phyloP scores from a whole-genome alignment of 2,329 filamentous ascomycete species.

The Epichloe glyceriae region DNA sequence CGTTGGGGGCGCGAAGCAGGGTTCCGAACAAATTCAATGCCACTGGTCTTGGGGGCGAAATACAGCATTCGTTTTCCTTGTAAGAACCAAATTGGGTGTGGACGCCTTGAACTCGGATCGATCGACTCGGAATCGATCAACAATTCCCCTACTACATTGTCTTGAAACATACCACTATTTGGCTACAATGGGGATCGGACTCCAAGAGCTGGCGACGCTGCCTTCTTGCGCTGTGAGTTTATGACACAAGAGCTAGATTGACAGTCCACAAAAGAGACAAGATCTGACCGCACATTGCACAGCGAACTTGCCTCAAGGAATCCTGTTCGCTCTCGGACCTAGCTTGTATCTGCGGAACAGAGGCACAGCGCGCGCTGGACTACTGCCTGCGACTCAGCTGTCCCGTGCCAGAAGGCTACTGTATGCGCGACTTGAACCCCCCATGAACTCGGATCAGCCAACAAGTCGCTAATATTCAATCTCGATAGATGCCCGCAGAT shows the following conservation, averaged over 20 bases:
- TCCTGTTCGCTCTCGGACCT: neutral
- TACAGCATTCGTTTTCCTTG: too few relatives aligned
- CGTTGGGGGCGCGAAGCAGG: too few relatives aligned
- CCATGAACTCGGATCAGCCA: neutral
- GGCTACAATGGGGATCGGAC: neutral
- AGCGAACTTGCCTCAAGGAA: neutral
- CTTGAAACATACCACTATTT: neutral
- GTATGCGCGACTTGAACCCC: neutral
- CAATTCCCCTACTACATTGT: neutral
- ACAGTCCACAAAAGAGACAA: too few relatives aligned
- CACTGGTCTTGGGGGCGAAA: too few relatives aligned
- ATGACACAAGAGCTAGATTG: too few relatives aligned
- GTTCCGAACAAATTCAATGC: too few relatives aligned
- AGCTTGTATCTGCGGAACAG: neutral
- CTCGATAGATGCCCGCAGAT: neutral
- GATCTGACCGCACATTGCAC: neutral
- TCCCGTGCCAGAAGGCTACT: neutral
- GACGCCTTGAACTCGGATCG: neutral
- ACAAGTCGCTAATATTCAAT: too few relatives aligned
- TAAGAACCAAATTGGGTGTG: too few relatives aligned
- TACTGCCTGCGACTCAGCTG: neutral
- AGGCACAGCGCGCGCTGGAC: neutral
- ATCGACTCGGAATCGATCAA: neutral
- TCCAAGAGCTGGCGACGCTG: neutral
- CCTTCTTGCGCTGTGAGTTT: neutral